phyloP scores from a whole-genome alignment of 306 rosid species.

The Cotoneaster glaucophyllus region DNA sequence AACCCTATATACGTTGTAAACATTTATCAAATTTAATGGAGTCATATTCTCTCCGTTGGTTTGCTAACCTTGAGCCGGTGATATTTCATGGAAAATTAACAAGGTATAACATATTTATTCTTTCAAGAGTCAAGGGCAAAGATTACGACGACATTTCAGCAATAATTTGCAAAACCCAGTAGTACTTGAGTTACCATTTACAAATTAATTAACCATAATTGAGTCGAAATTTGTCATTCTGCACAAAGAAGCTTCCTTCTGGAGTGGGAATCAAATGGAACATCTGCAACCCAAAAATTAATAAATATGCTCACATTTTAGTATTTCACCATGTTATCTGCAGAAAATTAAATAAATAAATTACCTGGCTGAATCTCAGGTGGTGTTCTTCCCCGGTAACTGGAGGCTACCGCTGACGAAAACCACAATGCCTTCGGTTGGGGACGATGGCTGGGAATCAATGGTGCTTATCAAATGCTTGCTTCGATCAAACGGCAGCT shows the following conservation, averaged over 20 bases:
- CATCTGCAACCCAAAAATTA: conserved; percentile 36
- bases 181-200: neutral
- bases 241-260: conserved; percentile 40
- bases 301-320: neutral
- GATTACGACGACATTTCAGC: neutral
- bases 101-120: neutral
- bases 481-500: conserved; percentile 43
- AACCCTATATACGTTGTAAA: too few relatives aligned
- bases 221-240: conserved; percentile 59
- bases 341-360: neutral
- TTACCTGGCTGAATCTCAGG: conserved; percentile 56
- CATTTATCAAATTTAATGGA: too few relatives aligned
- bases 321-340: neutral
- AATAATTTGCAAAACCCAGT: neutral
- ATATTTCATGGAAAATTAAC: neutral
- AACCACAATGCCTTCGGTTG: conserved; percentile 30
- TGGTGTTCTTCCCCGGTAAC: conserved; percentile 48
- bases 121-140: neutral
- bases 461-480: conserved; percentile 42
- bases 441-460: conserved; percentile 47
- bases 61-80: too few relatives aligned
- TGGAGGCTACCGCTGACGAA: conserved; percentile 60
- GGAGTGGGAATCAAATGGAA: conserved; percentile 50
- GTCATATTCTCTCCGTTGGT: too few relatives aligned
- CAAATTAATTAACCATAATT: too few relatives aligned